Evolutionary conservation across 169 alveolate genomes (phyloP).

Genomic region (Eimeria praecox): DNA sequence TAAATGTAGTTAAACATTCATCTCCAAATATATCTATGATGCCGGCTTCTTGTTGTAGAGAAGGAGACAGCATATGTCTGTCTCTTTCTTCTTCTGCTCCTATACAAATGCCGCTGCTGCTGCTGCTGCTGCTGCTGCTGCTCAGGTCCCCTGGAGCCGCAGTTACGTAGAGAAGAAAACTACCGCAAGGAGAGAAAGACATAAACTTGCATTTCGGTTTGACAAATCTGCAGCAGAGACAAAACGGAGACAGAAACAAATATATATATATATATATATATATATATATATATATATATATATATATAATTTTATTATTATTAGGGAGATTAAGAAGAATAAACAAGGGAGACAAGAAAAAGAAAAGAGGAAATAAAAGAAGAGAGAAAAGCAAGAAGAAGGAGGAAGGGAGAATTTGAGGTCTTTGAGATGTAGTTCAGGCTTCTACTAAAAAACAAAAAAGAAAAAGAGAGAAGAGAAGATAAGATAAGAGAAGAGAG

Average conservation of each 20-base stretch:
- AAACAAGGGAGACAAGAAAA: background rate
- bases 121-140: background rate
- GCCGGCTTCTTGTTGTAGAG: background rate
- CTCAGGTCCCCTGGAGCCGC: background rate
- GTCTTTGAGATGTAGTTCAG: too few species aligned
- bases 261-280: background rate
- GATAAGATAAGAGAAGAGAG: too few species aligned
- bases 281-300: too few species aligned
- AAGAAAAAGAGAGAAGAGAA: too few species aligned
- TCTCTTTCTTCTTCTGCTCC: background rate
- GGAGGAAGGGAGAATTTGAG: too few species aligned
- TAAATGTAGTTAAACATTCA: background rate
- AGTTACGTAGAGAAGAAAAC: slow-evolving; percentile 2
- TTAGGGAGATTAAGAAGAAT: background rate
- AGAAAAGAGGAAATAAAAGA: background rate
- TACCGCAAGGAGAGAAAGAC: slow-evolving; percentile 45
- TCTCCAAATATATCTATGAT: slow-evolving; percentile 28
- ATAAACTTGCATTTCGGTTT: slow-evolving; percentile 2
- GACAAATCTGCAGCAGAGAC: slow-evolving; percentile 33
- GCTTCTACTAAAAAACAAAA: too few species aligned
- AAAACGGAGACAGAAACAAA: too few species aligned
- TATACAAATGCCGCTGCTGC: too few species aligned
- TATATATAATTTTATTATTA: too few species aligned
- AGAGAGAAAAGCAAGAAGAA: too few species aligned
- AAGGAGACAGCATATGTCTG: background rate